Conservation (phyloP, 805 yeast species). For the Candida morakotiae region DNA sequence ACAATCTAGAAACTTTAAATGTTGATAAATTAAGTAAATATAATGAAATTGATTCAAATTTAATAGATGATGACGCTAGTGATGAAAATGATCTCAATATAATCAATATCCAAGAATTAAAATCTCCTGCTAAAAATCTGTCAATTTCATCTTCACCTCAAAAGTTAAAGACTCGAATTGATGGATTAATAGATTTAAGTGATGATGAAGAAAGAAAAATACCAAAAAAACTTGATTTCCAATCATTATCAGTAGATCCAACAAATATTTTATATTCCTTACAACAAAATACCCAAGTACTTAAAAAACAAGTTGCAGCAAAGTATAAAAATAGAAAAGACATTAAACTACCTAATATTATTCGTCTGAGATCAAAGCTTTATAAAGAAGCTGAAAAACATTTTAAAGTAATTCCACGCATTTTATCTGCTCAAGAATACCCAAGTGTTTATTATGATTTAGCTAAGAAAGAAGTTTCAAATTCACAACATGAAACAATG, state of each 20-base stretch:
- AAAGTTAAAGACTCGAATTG: slow-evolving; percentile 1
- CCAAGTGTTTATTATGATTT: slow-evolving; percentile 47
- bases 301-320: slow-evolving; percentile 10
- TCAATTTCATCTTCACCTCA: background rate
- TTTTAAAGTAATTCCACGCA: slow-evolving; percentile 27
- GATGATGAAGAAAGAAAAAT: slow-evolving; percentile 2
- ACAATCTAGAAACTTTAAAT: background rate
- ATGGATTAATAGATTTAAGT: slow-evolving; percentile 6
- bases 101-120: slow-evolving; percentile 1
- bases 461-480: slow-evolving; percentile 40
- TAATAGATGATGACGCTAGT: background rate
- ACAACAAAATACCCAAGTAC: slow-evolving; percentile 8
- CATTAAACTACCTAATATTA: slow-evolving; percentile 18
- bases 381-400: slow-evolving; percentile 23
- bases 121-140: background rate
- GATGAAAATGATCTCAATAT: slow-evolving; percentile 1
- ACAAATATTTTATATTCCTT: slow-evolving; percentile 5
- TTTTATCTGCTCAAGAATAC: slow-evolving; percentile 39
- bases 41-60: background rate
- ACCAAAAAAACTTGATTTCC: background rate
- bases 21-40: background rate
- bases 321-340: slow-evolving; percentile 11
- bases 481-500: slow-evolving; percentile 40
- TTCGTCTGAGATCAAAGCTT: slow-evolving; percentile 27
- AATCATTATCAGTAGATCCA: background rate